These are phyloP conservation scores for Paecilomyces variotii DNA, from an alignment of 2,329 filamentous ascomycete genomes.

Conservation along the genomic window DNA sequence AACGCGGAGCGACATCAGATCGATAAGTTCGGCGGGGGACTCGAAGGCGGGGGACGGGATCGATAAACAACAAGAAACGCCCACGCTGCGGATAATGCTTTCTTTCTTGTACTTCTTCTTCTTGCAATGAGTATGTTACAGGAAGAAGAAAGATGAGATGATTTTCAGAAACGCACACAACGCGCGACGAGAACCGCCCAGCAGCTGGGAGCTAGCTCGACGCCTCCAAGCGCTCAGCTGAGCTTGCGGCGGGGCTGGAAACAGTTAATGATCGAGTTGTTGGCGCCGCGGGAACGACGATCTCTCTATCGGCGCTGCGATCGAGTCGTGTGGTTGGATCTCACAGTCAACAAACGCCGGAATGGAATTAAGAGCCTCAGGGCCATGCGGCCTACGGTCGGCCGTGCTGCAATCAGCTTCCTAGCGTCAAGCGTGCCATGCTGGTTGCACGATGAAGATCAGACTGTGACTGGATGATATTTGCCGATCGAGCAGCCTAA, in stretches of 20 bases:
- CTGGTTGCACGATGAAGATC: background rate
- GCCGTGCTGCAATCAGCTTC: background rate
- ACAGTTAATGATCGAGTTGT: background rate
- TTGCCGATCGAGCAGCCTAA: background rate
- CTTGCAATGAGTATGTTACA: background rate
- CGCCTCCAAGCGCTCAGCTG: background rate
- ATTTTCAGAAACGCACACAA: background rate
- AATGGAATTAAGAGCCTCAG: background rate
- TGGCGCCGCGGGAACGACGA: background rate
- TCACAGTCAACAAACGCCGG: background rate
- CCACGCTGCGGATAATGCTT: background rate
- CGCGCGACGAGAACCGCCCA: background rate
- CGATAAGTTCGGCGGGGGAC: background rate
- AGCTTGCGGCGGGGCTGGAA: background rate
- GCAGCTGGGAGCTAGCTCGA: background rate
- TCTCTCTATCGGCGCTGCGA: background rate
- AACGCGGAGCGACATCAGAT: conserved; percentile 31
- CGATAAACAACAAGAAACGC: background rate
- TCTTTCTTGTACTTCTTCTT: background rate
- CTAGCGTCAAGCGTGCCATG: background rate
- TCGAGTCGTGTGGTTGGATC: background rate
- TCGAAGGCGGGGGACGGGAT: background rate
- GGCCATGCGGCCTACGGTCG: background rate
- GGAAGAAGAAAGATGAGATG: background rate
- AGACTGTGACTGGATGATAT: background rate